Evolutionary conservation across 1,284 basidiomycete species (phyloP).

Genomic region (Papiliotrema nemorosa): DNA sequence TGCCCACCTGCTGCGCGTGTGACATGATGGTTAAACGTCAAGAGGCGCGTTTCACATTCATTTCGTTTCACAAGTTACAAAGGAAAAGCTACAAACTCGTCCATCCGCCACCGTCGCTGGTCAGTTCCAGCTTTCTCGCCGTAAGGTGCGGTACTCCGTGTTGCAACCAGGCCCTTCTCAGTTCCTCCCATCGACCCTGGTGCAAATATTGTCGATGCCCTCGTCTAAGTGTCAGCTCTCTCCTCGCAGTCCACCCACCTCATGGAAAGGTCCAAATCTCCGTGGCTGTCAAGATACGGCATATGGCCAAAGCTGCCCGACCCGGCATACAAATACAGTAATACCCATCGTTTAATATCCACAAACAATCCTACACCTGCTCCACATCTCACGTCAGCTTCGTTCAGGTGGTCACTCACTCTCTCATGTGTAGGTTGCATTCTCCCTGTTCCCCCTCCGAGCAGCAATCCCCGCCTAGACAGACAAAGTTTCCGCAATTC

Average conservation of each 20-base stretch:
- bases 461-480: constrained; percentile 92
- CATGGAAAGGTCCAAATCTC: constrained; percentile 89
- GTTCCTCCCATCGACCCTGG: constrained; percentile 81
- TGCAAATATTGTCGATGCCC: constrained; percentile 87
- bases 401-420: constrained; percentile 58
- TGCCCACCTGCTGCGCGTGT: constrained; percentile 20
- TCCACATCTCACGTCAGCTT: constrained; percentile 64
- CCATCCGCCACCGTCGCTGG: constrained; percentile 90
- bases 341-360: constrained; percentile 84
- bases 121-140: constrained; percentile 81
- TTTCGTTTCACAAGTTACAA: background rate
- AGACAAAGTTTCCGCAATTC: constrained; percentile 82
- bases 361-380: constrained; percentile 87
- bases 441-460: constrained; percentile 71
- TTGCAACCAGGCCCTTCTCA: constrained; percentile 82
- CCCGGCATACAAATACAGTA: constrained; percentile 85
- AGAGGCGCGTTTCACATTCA: no score
- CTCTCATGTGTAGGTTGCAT: constrained; percentile 91
- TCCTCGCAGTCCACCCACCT: constrained; percentile 56
- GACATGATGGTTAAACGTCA: constrained; percentile 20
- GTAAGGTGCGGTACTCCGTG: constrained; percentile 88
- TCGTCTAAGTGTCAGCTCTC: constrained; percentile 54
- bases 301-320: constrained; percentile 84
- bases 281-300: constrained; percentile 92
- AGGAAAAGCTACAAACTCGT: constrained; percentile 62